Evolutionary conservation across 2,329 filamentous ascomycete species (phyloP), one percentile per base, ranked within the genome.

Genomic region (Venturia asperata): DNA sequence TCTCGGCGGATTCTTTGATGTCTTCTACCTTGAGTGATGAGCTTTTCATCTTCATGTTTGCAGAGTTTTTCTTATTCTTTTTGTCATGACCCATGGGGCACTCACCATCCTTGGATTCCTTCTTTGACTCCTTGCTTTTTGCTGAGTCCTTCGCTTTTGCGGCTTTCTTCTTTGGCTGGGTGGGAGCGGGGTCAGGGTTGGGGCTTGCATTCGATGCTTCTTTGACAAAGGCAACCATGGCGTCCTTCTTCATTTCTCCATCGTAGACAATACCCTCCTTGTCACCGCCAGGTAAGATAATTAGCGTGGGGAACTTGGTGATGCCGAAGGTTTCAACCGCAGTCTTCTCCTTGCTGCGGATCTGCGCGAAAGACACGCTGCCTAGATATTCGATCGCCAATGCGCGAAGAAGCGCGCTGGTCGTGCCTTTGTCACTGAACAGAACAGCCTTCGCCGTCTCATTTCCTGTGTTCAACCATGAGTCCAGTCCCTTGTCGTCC

Each of bases 341-440:
- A 49, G 82, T 83, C 64, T 82, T 82, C 76, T 97, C 91, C 76
- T 92, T 96, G 78, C 88, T 83, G 66, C 92, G 86, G 65, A 96
- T 83, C 76, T 97, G 93, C 10, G 86, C 93, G 43, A 99, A 81
- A 3, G 84, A 82, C 68, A 97, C 85, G 65, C 85, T 85, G 43
- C 87, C 92, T 34, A 94, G 82, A 76, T 93, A 99, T 74, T 97
- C 94, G 71, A 97, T 91, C 7, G 94, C 92, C 64, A 97, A 76
- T 67, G 91, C 87, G 75, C 89, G 90, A 68, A 97, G 78, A 30
- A 96, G 81, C 13, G 92, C 85, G 73, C 90, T 93, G 0, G 90
- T 93, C 6, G 89, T 88, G 27, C 92, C 91, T 80, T 97, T 99
- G 65, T 96, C 90, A 2, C 90, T 95, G 77, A 99, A 97, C 3